Evolutionary conservation across 2,329 filamentous ascomycete genomes (phyloP), one percentile per base, ranked within the genome.

Genomic region (Lecanicillium sp.): DNA sequence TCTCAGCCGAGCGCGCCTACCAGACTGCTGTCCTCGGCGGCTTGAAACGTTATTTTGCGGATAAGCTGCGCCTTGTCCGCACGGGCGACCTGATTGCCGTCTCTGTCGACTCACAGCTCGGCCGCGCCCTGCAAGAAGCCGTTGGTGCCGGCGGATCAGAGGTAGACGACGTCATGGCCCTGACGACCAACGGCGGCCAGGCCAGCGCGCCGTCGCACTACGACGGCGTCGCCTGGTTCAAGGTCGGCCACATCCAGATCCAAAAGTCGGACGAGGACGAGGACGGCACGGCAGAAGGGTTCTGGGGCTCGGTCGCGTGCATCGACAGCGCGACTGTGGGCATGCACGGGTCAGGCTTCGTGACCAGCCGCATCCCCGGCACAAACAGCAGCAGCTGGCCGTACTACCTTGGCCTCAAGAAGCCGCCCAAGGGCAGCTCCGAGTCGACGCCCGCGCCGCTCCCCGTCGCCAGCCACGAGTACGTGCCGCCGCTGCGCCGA

Each of bases 311-410:
- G 1, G 80, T 90, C 29, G 87, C 84, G 3, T 83, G 83, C 33
- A 87, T 98, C 35, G 90, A 97, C 57, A 85, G 86, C 32, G 77
- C 82, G 6, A 84, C 81, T 42, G 94, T 94, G 4, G 84, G 87
- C 43, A 90, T 97, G 71, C 85, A 89, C 42, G 88, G 94, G 54
- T 88, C 89, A 27, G 92, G 92, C 4, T 94, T 84, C 47, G 86
- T 88, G 53, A 84, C 85, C 33, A 82, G 84, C 52, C 81, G 82
- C 37, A 72, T 95, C 6, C 90, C 90, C 0, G 79, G 84, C 6
- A 81, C 80, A 1, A 77, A 81, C 45, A 76, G 78, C 41, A 94
- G 77, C 56, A 79, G 79, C 14, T 97, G 90, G 89, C 83, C 84
- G 46, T 94, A 89, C 56, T 98, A 96, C 60, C 72, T 96, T 2